These are phyloP conservation scores for Xylaria sp. DNA, from an alignment of 2,329 filamentous ascomycete genomes.

Conservation along the genomic window DNA sequence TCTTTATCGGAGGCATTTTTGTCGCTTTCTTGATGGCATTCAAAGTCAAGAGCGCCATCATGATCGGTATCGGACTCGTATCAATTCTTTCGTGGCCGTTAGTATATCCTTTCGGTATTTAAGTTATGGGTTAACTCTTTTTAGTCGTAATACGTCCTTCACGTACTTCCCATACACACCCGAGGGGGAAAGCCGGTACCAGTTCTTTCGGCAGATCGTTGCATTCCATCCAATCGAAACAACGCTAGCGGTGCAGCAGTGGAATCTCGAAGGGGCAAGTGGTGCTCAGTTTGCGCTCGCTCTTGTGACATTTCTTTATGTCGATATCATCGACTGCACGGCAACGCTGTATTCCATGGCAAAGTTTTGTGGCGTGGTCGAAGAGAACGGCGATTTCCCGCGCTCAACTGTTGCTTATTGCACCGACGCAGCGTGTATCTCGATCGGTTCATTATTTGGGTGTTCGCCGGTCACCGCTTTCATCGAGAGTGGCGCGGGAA, in stretches of 20 bases:
- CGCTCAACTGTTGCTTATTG: conserved; percentile 83
- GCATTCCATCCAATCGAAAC: conserved; percentile 75
- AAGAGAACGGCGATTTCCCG: conserved; percentile 82
- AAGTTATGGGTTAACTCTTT: conserved; percentile 33
- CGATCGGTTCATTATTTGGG: conserved; percentile 75
- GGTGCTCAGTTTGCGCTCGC: conserved; percentile 74
- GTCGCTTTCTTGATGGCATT: conserved; percentile 85
- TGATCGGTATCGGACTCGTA: conserved; percentile 76
- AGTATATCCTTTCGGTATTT: conserved; percentile 47
- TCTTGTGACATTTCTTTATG: conserved; percentile 81
- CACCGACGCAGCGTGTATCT: conserved; percentile 76
- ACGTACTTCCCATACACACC: conserved; percentile 76
- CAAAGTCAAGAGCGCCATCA: conserved; percentile 78
- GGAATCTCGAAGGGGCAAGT: conserved; percentile 65
- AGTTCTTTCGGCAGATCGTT: conserved; percentile 78
- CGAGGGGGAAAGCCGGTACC: conserved; percentile 71
- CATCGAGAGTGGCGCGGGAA: conserved; percentile 79
- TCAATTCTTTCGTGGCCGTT: conserved; percentile 80
- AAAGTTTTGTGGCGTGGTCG: conserved; percentile 73
- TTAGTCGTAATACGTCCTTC: conserved; percentile 70
- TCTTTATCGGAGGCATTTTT: conserved; percentile 81
- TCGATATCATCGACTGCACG: conserved; percentile 82
- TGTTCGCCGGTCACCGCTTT: conserved; percentile 78
- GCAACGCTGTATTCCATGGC: conserved; percentile 86
- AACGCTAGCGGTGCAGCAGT: conserved; percentile 72